Percentiles rank a stretch among this genome's conserved stretches.
These are phyloP conservation scores for Kockiozyma suomiensis DNA, from an alignment of 805 yeast species.

Conservation along the genomic window DNA sequence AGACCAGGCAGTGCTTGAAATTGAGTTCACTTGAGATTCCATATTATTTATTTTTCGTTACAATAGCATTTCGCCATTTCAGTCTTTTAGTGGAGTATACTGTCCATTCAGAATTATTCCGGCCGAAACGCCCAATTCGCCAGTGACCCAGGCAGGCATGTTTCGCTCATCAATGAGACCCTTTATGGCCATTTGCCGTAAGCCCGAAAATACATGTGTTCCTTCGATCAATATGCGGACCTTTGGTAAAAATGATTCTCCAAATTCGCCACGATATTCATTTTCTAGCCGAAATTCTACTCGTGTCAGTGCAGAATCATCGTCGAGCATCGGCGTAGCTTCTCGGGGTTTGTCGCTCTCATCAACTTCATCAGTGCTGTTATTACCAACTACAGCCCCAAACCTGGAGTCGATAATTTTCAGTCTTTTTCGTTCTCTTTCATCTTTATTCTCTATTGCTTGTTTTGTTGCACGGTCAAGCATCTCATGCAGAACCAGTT, in stretches of 20 bases:
- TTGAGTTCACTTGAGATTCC: constrained; percentile 23
- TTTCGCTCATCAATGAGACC: constrained; percentile 24
- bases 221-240: constrained; percentile 29
- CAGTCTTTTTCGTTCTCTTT: constrained; percentile 7
- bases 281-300: constrained; percentile 29
- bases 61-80: neutral
- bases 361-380: neutral
- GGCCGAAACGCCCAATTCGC: constrained; percentile 29
- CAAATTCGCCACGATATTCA: neutral
- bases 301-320: constrained; percentile 12
- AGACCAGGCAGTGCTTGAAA: constrained; percentile 22
- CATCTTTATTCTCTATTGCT: neutral
- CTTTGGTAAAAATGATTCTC: constrained; percentile 9
- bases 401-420: constrained; percentile 27
- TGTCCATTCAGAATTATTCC: constrained; percentile 24
- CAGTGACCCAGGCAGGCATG: constrained; percentile 36
- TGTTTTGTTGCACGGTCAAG: neutral
- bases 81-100: neutral
- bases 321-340: constrained; percentile 1
- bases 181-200: constrained; percentile 21
- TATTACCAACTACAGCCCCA: constrained; percentile 11
- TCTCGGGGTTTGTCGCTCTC: neutral
- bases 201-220: constrained; percentile 31
- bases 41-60: neutral
- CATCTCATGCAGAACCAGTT: constrained; percentile 1